Percentiles rank a stretch among this genome's conserved stretches.
Evolutionary conservation across 2,329 filamentous ascomycete genomes (phyloP).

Genomic region (Alternaria sp.): DNA sequence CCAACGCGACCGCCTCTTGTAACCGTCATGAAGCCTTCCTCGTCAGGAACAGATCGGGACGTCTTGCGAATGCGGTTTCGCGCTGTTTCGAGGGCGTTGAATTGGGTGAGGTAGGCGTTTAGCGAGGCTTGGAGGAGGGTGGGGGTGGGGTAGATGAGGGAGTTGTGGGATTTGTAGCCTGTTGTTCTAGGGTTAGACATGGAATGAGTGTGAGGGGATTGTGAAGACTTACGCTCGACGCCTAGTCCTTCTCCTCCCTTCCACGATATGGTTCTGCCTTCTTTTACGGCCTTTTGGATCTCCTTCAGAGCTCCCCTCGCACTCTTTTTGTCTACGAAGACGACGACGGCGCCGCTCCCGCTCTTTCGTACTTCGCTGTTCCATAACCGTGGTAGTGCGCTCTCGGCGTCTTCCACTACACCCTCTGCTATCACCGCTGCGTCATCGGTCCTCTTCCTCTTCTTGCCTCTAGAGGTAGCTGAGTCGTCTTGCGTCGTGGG

Average conservation of each 20-base stretch:
- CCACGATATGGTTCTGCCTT: conserved; percentile 71
- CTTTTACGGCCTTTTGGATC: conserved; percentile 65
- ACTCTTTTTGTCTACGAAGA: conserved; percentile 83
- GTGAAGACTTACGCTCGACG: conserved; percentile 57
- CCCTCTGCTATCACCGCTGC: conserved; percentile 45
- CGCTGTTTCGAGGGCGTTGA: conserved; percentile 70
- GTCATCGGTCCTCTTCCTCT: conserved; percentile 58
- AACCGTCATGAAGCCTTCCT: conserved; percentile 95
- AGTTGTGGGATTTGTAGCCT: conserved; percentile 70
- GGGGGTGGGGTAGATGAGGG: conserved; percentile 73
- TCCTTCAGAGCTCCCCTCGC: conserved; percentile 79
- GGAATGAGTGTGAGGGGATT: conserved; percentile 14
- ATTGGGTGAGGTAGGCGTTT: conserved; percentile 86
- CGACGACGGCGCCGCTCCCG: conserved; percentile 79
- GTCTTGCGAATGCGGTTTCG: conserved; percentile 67
- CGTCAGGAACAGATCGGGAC: conserved; percentile 81
- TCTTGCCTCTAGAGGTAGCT: conserved; percentile 54
- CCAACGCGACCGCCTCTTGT: conserved; percentile 73
- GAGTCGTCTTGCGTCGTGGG: conserved; percentile 44
- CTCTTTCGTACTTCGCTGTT: conserved; percentile 71
- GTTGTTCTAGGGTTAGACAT: conserved; percentile 16
- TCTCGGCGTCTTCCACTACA: conserved; percentile 63
- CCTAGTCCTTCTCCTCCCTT: conserved; percentile 58
- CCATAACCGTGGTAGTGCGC: conserved; percentile 75
- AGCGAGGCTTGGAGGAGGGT: conserved; percentile 72